A percentile compares a stretch with the other conserved stretches of the same genome.
These are phyloP conservation scores for Ormosia semicastrata DNA, from an alignment of 306 rosid species.

Conservation along the genomic window DNA sequence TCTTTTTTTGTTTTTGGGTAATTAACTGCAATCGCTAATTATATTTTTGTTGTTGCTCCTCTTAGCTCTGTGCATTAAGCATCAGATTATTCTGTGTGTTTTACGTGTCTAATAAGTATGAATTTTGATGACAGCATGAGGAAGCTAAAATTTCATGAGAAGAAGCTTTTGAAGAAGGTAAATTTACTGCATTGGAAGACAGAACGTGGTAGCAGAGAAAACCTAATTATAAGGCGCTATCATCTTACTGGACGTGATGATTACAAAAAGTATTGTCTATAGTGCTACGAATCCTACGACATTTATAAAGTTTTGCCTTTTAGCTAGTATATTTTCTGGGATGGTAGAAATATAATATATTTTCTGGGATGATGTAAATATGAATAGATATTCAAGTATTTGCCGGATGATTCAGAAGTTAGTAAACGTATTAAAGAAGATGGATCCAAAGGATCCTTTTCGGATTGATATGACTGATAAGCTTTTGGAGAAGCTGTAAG, in stretches of 20 bases:
- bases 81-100: too few relatives aligned
- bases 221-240: slow-evolving; percentile 66
- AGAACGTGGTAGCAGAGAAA: slow-evolving; percentile 80
- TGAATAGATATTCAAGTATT: slow-evolving; percentile 59
- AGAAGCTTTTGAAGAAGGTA: slow-evolving; percentile 80
- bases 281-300: too few relatives aligned
- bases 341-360: too few relatives aligned
- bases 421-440: slow-evolving; percentile 65
- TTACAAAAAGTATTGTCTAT: slow-evolving; percentile 78
- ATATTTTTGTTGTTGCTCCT: too few relatives aligned
- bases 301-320: too few relatives aligned
- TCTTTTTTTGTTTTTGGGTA: too few relatives aligned
- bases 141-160: slow-evolving; percentile 76
- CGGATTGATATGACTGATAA: slow-evolving; percentile 73
- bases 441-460: slow-evolving; percentile 75
- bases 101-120: too few relatives aligned
- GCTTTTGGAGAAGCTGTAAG: slow-evolving; percentile 81
- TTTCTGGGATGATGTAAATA: slow-evolving; percentile 3
- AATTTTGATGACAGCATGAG: too few relatives aligned
- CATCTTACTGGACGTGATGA: slow-evolving; percentile 82
- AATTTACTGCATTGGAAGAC: slow-evolving; percentile 86
- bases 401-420: slow-evolving; percentile 77
- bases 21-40: too few relatives aligned
- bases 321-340: too few relatives aligned
- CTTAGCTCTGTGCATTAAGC: too few relatives aligned